These are phyloP conservation scores for Diplotaxis tenuifolia DNA, from an alignment of 345 rosid species.

Conservation along the genomic window DNA sequence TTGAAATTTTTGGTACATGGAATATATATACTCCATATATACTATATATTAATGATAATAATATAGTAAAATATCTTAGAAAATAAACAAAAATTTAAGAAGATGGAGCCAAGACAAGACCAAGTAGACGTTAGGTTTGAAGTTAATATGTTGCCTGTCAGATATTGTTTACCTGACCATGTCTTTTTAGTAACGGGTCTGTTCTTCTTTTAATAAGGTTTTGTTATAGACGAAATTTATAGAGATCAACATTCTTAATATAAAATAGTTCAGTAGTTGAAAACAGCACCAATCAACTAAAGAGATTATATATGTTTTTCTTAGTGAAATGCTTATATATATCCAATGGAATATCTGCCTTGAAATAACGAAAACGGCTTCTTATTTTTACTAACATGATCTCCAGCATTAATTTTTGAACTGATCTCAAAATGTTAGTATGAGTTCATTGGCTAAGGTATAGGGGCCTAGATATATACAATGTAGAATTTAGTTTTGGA, in stretches of 20 bases:
- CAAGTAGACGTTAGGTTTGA: slow-evolving; percentile 43
- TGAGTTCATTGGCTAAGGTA: neutral
- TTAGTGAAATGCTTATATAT: neutral
- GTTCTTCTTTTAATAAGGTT: slow-evolving; percentile 3
- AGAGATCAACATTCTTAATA: neutral
- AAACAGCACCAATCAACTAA: slow-evolving; percentile 2
- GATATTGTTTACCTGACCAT: slow-evolving; percentile 39
- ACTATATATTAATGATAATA: neutral
- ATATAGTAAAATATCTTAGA: slow-evolving; percentile 4
- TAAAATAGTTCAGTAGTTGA: neutral
- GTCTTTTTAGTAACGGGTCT: slow-evolving; percentile 35
- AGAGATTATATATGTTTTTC: neutral
- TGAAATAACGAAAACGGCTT: neutral
- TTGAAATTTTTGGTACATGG: slow-evolving; percentile 6
- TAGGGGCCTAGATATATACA: neutral
- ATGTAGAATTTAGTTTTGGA: neutral
- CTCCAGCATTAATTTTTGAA: neutral
- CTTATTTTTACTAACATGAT: neutral
- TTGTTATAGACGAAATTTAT: slow-evolving; percentile 24
- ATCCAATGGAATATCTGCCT: neutral
- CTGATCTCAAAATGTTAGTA: neutral
- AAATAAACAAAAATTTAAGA: slow-evolving; percentile 31
- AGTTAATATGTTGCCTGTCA: slow-evolving; percentile 39
- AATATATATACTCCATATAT: neutral
- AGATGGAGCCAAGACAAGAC: slow-evolving; percentile 34